A percentile compares a stretch with the other conserved stretches of the same genome.
Evolutionary conservation across 176 grass and related monocot species (phyloP).

Genomic region (Ananas comosus): DNA sequence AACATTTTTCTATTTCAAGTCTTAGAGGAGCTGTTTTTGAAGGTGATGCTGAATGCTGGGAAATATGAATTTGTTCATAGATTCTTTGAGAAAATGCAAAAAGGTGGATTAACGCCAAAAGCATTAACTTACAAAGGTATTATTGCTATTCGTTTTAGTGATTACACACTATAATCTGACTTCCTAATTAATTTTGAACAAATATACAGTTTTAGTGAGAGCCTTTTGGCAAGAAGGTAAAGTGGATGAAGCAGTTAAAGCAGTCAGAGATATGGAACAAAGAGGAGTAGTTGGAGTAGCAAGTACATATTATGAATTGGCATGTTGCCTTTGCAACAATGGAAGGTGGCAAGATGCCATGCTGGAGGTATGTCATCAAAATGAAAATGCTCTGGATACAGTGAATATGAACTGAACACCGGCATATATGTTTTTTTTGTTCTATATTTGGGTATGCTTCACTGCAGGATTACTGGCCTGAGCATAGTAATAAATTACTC

Average conservation of each 20-base stretch:
- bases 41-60: constrained; percentile 91
- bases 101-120: constrained; percentile 62
- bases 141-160: neutral
- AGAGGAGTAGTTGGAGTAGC: constrained; percentile 77
- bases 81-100: constrained; percentile 83
- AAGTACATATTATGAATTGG: constrained; percentile 87
- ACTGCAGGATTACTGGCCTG: neutral
- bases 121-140: constrained; percentile 87
- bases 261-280: constrained; percentile 74
- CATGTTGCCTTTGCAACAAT: constrained; percentile 77
- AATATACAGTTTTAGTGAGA: constrained; percentile 67
- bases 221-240: constrained; percentile 73
- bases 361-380: constrained; percentile 45
- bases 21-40: constrained; percentile 41
- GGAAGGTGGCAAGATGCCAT: constrained; percentile 92
- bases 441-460: neutral
- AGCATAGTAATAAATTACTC: too few relatives aligned
- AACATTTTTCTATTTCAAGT: constrained; percentile 15
- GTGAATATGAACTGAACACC: too few relatives aligned
- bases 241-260: constrained; percentile 70
- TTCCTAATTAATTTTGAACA: constrained; percentile 24
- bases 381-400: neutral
- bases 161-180: neutral
- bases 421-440: neutral
- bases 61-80: constrained; percentile 81